These are phyloP conservation scores for Hyphopichia khmerensis DNA, from an alignment of 1,139 yeast species.

Conservation along the genomic window DNA sequence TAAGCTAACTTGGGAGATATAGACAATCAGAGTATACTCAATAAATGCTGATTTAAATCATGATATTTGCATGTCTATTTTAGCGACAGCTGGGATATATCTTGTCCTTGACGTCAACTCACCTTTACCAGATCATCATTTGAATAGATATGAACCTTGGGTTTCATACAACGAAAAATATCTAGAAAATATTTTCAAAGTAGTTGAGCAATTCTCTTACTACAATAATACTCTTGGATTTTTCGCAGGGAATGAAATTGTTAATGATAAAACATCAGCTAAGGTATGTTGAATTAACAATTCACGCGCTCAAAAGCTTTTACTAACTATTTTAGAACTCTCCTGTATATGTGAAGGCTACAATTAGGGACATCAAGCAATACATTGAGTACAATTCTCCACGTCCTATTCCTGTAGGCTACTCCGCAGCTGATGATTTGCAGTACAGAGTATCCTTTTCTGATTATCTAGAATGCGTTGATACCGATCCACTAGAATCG, in stretches of 20 bases:
- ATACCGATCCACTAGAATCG: conserved; percentile 53
- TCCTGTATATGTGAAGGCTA: conserved; percentile 73
- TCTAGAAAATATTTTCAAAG: conserved; percentile 72
- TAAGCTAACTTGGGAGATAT: conserved; percentile 24
- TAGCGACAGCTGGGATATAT: conserved; percentile 91
- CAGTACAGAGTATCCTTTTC: conserved; percentile 74
- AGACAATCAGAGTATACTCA: conserved; percentile 83
- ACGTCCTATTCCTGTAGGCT: conserved; percentile 84
- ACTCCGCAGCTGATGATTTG: conserved; percentile 93
- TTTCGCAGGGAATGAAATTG: conserved; percentile 92
- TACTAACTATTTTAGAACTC: conserved; percentile 32
- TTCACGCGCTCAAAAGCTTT: not conserved
- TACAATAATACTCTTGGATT: conserved; percentile 90
- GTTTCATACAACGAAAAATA: conserved; percentile 69
- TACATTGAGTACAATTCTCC: conserved; percentile 60
- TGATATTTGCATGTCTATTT: conserved; percentile 85
- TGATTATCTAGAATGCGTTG: conserved; percentile 75
- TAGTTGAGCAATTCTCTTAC: conserved; percentile 76
- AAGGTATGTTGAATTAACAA: conserved; percentile 21
- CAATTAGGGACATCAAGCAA: conserved; percentile 75
- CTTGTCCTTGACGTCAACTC: conserved; percentile 88
- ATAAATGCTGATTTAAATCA: conserved; percentile 82
- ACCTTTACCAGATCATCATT: conserved; percentile 72
- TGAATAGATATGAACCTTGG: conserved; percentile 90
- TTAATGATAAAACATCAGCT: conserved; percentile 81